Conservation (phyloP, 331 rosid species). For the Ulmus americana region DNA sequence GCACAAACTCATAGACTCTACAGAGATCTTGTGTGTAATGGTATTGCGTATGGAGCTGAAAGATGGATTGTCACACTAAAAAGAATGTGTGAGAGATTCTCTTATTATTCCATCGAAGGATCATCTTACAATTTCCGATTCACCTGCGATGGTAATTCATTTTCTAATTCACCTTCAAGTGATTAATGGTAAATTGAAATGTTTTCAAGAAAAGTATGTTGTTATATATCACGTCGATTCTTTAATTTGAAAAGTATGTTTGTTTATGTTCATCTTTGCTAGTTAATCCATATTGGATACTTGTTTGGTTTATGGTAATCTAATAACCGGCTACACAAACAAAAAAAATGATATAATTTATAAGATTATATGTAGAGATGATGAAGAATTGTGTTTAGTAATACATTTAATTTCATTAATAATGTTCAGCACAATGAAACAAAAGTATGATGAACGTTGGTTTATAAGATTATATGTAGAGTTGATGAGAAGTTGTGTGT, state of each 20-base stretch:
- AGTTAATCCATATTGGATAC: too few relatives aligned
- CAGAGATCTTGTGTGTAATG: conserved; percentile 36
- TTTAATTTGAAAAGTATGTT: too few relatives aligned
- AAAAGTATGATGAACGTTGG: too few relatives aligned
- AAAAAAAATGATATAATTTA: too few relatives aligned
- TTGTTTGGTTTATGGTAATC: too few relatives aligned
- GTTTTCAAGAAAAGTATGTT: neutral
- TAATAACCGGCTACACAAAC: too few relatives aligned
- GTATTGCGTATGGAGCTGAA: conserved; percentile 54
- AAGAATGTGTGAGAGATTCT: conserved; percentile 61
- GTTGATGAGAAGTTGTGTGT: neutral
- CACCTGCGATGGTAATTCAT: conserved; percentile 32
- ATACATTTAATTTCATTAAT: neutral
- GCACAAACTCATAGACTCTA: conserved; percentile 38
- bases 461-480: neutral
- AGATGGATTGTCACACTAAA: conserved; percentile 59
- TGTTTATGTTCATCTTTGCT: too few relatives aligned
- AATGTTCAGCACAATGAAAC: too few relatives aligned
- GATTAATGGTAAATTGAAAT: neutral
- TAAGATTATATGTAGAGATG: neutral
- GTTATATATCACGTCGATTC: too few relatives aligned
- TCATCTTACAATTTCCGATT: neutral
- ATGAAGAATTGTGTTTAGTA: neutral
- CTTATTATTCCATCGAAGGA: conserved; percentile 6
- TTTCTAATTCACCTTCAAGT: neutral